Evolutionary conservation across 2,329 filamentous ascomycete species (phyloP).

Genomic region (Cladophialophora bantiana): DNA sequence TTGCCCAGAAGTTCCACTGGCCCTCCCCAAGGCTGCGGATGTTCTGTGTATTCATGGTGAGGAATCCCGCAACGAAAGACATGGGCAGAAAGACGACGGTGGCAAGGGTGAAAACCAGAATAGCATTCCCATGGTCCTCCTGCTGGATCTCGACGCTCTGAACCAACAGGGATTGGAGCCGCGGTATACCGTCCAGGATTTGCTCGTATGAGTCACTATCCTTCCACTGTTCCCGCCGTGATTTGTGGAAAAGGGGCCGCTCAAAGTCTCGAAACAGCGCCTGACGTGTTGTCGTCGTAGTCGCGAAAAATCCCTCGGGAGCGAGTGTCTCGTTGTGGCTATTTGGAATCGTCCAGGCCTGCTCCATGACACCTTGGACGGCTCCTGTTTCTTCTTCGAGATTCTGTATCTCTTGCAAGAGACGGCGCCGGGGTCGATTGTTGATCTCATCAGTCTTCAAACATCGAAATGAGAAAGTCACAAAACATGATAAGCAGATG

Average conservation of each 20-base stretch:
- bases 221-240: neutral
- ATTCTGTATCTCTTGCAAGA: slow-evolving; percentile 11
- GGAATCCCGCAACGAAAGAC: slow-evolving; percentile 44
- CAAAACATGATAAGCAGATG: no score
- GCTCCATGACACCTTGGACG: neutral
- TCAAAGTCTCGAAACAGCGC: slow-evolving; percentile 6
- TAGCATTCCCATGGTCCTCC: slow-evolving; percentile 42
- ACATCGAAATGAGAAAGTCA: neutral
- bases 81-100: slow-evolving; percentile 45
- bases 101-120: slow-evolving; percentile 46
- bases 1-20: neutral
- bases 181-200: neutral
- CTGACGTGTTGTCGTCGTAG: slow-evolving; percentile 6
- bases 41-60: slow-evolving; percentile 44
- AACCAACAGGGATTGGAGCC: neutral
- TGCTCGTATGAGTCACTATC: neutral
- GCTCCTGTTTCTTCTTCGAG: neutral
- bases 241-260: neutral
- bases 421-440: slow-evolving; percentile 7
- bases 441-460: neutral
- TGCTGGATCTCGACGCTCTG: slow-evolving; percentile 35
- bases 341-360: neutral
- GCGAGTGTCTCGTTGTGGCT: neutral
- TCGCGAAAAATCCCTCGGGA: slow-evolving; percentile 1
- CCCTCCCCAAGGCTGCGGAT: neutral